Conservation (phyloP, 306 rosid species). For the Cercis canadensis region DNA sequence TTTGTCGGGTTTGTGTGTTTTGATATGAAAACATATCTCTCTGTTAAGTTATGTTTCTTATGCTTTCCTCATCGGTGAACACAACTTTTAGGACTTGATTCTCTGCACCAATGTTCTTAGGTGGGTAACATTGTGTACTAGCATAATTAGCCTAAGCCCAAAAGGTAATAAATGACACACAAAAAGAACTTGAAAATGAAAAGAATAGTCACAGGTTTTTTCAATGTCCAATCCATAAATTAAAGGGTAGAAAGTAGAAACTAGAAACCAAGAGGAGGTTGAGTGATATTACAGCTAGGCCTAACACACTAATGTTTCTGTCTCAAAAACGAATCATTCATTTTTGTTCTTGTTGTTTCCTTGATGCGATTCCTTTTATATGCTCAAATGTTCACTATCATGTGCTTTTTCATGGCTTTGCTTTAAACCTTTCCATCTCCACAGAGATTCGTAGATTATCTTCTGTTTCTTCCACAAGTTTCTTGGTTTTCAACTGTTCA, state of each 20-base stretch:
- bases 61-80: constrained; percentile 39
- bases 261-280: constrained; percentile 17
- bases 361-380: constrained; percentile 42
- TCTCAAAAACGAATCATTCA: constrained; percentile 32
- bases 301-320: constrained; percentile 24
- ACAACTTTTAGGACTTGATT: constrained; percentile 43
- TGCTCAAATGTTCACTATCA: constrained; percentile 41
- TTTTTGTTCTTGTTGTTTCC: constrained; percentile 41
- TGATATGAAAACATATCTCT: constrained; percentile 42
- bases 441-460: constrained; percentile 16
- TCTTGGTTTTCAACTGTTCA: constrained; percentile 22
- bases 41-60: constrained; percentile 42
- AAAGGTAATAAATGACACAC: constrained; percentile 20
- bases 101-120: constrained; percentile 43
- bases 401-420: constrained; percentile 43
- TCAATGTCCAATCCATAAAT: constrained; percentile 5
- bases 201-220: constrained; percentile 12
- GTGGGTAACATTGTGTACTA: constrained; percentile 39
- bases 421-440: constrained; percentile 33
- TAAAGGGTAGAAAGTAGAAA: not conserved
- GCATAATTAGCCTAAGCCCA: constrained; percentile 36
- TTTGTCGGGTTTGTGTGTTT: constrained; percentile 52
- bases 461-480: constrained; percentile 40
- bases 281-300: constrained; percentile 43
- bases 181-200: not conserved